These are phyloP conservation scores for Diplogelasinospora grovesii DNA, from an alignment of 495 filamentous ascomycete species.

Conservation along the genomic window DNA sequence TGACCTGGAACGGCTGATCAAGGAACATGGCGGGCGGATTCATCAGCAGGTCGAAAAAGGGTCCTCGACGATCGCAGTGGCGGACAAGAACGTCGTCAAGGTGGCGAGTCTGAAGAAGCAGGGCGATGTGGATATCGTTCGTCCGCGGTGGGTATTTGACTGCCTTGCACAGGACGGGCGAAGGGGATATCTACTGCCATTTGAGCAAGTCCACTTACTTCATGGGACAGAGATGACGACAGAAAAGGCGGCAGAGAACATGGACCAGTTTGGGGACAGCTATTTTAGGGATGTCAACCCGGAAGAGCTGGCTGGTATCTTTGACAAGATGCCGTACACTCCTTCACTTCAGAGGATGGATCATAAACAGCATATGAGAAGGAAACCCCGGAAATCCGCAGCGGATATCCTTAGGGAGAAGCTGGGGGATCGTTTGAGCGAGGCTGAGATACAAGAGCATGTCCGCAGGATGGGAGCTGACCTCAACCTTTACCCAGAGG, in stretches of 20 bases:
- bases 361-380: too few species aligned
- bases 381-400: too few species aligned
- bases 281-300: constrained; percentile 64
- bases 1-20: constrained; percentile 80
- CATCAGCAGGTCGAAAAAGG: constrained; percentile 63
- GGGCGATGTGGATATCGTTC: constrained; percentile 61
- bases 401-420: too few species aligned
- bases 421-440: too few species aligned
- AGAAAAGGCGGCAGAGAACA: constrained; percentile 35
- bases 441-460: too few species aligned
- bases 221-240: constrained; percentile 29
- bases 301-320: constrained; percentile 57
- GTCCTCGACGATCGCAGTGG: constrained; percentile 60
- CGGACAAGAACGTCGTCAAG: constrained; percentile 79
- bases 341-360: not conserved
- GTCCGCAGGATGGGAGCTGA: too few species aligned
- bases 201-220: constrained; percentile 48
- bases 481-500: too few species aligned
- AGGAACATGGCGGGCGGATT: constrained; percentile 78
- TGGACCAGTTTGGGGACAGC: constrained; percentile 77
- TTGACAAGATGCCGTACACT: constrained; percentile 45
- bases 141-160: constrained; percentile 79
- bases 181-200: constrained; percentile 46
- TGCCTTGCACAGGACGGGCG: constrained; percentile 60
- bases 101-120: constrained; percentile 74